These are phyloP conservation scores for Candida palmyrensis DNA, from an alignment of 805 yeast species.

Conservation along the genomic window DNA sequence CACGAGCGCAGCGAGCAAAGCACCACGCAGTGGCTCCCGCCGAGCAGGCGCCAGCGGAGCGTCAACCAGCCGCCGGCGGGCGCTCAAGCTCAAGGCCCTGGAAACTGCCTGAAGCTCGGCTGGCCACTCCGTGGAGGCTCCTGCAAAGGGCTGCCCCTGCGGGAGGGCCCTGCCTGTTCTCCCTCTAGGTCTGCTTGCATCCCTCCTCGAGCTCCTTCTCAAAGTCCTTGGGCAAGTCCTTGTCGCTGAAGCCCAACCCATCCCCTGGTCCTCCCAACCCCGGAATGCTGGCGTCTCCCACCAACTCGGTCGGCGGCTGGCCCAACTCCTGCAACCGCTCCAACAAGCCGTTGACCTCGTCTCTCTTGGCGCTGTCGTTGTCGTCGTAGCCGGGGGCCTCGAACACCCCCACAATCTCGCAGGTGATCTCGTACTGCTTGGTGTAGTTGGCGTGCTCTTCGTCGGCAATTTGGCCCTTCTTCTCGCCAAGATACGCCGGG, in stretches of 20 bases:
- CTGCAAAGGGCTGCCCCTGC: no score
- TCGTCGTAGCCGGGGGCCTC: slow-evolving; percentile 64
- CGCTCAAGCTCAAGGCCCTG: no score
- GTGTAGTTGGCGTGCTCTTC: slow-evolving; percentile 51
- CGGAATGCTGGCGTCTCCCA: slow-evolving; percentile 51
- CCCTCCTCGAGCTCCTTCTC: slow-evolving; percentile 52
- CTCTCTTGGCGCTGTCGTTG: slow-evolving; percentile 36
- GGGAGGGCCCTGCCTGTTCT: no score
- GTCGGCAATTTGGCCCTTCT: slow-evolving; percentile 38
- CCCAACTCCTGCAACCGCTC: slow-evolving; percentile 73
- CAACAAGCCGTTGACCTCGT: slow-evolving; percentile 51
- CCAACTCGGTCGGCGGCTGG: slow-evolving; percentile 73
- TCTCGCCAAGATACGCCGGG: slow-evolving; percentile 61
- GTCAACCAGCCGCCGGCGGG: no score
- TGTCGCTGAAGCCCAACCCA: slow-evolving; percentile 44
- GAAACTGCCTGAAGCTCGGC: no score
- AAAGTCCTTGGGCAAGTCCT: slow-evolving; percentile 50
- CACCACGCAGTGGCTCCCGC: no score
- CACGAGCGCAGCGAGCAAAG: no score
- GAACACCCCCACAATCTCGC: slow-evolving; percentile 57
- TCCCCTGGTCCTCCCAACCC: slow-evolving; percentile 27
- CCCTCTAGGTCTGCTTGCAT: slow-evolving; percentile 45
- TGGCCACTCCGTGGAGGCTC: no score
- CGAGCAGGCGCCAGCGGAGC: no score
- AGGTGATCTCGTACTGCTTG: slow-evolving; percentile 58